Evolutionary conservation across 108 stramenopile species (phyloP).

Genomic region (Mediolabrus comicus): DNA sequence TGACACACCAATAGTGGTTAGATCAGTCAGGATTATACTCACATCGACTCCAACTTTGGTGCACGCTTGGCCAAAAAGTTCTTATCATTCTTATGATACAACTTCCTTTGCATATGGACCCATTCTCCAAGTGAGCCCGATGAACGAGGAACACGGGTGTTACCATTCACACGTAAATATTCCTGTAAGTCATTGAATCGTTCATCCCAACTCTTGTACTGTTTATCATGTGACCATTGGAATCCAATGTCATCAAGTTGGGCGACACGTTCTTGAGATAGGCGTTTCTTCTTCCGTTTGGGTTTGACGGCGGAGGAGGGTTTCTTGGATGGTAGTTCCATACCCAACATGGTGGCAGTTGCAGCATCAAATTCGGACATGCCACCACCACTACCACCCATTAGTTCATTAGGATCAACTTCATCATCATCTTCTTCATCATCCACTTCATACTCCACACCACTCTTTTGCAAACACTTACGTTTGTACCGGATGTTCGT

Average conservation of each 20-base stretch:
- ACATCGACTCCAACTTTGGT: slow-evolving; percentile 1
- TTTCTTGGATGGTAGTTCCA: too few relatives aligned
- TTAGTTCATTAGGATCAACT: neutral
- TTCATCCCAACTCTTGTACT: slow-evolving; percentile 24
- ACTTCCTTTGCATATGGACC: slow-evolving; percentile 24
- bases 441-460: slow-evolving; percentile 14
- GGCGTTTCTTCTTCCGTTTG: slow-evolving; percentile 2
- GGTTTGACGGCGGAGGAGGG: neutral
- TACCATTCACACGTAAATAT: slow-evolving; percentile 7
- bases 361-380: neutral
- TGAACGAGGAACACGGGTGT: slow-evolving; percentile 22
- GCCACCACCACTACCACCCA: neutral
- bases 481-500: slow-evolving; percentile 22
- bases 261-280: slow-evolving; percentile 4
- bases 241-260: slow-evolving; percentile 18
- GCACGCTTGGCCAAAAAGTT: slow-evolving; percentile 19
- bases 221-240: slow-evolving; percentile 3
- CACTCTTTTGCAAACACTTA: slow-evolving; percentile 14
- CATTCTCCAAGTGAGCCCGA: slow-evolving; percentile 24
- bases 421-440: slow-evolving; percentile 2
- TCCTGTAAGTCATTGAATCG: slow-evolving; percentile 16
- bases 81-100: slow-evolving; percentile 19
- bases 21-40: neutral
- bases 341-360: neutral
- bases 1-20: too few relatives aligned